Conservation (phyloP, 164 flowering plant genomes). For the Akebia trifoliata region DNA sequence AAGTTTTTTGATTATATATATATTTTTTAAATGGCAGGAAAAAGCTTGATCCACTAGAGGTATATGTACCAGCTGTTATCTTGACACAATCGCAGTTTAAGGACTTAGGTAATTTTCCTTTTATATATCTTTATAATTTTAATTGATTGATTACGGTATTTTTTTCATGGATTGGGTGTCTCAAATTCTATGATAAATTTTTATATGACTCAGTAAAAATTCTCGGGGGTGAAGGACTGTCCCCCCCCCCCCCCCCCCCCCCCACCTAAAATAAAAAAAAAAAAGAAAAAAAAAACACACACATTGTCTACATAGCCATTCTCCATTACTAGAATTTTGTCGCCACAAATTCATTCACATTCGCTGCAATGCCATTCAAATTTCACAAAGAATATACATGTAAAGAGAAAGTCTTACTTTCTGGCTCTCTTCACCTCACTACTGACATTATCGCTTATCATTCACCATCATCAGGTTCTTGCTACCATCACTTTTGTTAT, state of each 20-base stretch:
- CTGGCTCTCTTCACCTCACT: too few species aligned
- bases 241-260: too few species aligned
- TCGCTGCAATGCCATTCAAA: too few species aligned
- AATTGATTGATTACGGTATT: background rate
- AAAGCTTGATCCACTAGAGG: conserved; percentile 87
- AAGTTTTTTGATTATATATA: background rate
- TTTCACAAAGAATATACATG: too few species aligned
- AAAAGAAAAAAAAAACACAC: background rate
- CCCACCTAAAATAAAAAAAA: too few species aligned
- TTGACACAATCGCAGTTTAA: conserved; percentile 69
- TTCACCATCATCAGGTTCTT: too few species aligned
- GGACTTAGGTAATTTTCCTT: conserved; percentile 53
- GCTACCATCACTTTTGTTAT: too few species aligned
- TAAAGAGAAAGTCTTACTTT: too few species aligned
- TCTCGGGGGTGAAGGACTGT: background rate
- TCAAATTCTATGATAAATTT: background rate
- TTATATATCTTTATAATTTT: background rate
- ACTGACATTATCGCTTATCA: too few species aligned
- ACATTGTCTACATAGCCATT: background rate
- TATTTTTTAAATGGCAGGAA: conserved; percentile 43
- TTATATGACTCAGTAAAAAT: background rate
- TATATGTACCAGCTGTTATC: conserved; percentile 79
- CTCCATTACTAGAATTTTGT: background rate
- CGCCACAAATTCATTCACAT: too few species aligned
- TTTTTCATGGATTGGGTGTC: background rate